Conservation (phyloP, 1,284 basidiomycete species). For the Phenoliferia sp. region DNA sequence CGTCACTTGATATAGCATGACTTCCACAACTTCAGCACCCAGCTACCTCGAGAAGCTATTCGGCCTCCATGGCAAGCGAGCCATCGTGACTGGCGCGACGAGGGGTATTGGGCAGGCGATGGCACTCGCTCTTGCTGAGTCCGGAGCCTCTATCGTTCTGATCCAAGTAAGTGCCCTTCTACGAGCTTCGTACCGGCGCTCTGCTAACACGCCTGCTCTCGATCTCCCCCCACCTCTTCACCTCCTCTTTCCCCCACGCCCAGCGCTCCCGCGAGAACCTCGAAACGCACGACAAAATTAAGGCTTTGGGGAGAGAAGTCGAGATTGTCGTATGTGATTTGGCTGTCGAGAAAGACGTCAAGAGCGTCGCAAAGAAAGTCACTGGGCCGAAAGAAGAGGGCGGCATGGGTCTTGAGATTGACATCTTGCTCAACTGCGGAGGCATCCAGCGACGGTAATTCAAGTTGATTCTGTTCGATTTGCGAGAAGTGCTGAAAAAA, state of each 20-base stretch:
- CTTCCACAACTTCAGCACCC: neutral
- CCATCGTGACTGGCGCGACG: conserved; percentile 40
- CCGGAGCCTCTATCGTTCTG: conserved; percentile 73
- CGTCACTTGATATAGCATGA: neutral
- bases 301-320: conserved; percentile 48
- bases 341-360: conserved; percentile 61
- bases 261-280: conserved; percentile 52
- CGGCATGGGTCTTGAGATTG: conserved; percentile 61
- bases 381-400: conserved; percentile 40
- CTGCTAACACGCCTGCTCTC: neutral
- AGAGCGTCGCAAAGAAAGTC: conserved; percentile 48
- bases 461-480: neutral
- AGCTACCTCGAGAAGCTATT: conserved; percentile 42
- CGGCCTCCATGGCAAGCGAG: conserved; percentile 47
- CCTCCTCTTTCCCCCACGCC: conserved; percentile 41
- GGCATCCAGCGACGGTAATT: conserved; percentile 68
- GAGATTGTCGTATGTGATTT: conserved; percentile 70
- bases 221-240: neutral
- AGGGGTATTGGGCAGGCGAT: conserved; percentile 37
- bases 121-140: conserved; percentile 49
- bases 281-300: conserved; percentile 55
- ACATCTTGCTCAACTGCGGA: conserved; percentile 89
- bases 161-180: conserved; percentile 38
- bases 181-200: neutral
- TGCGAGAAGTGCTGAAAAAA: neutral